Evolutionary conservation across 139 green algal species (phyloP).

Genomic region (Parachlorella kessleri): DNA sequence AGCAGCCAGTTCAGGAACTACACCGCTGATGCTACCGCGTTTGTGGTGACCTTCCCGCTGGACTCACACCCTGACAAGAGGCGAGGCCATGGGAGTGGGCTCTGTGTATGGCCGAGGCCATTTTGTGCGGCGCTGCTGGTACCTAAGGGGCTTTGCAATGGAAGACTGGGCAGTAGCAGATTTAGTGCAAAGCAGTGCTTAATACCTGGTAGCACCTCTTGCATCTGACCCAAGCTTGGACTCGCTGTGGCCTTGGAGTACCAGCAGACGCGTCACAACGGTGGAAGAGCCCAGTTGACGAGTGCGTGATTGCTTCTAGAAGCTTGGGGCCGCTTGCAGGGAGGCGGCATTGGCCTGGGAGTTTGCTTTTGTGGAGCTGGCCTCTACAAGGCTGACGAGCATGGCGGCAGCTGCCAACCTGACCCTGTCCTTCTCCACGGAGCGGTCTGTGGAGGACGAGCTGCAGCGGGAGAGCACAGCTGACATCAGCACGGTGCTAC

Average conservation of each 20-base stretch:
- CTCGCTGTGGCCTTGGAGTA: too few species aligned
- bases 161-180: too few species aligned
- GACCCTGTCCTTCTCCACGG: conserved; percentile 71
- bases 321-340: conserved; percentile 24
- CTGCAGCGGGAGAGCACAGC: conserved; percentile 73
- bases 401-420: conserved; percentile 54
- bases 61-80: conserved; percentile 46
- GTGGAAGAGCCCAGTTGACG: too few species aligned
- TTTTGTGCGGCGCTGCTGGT: too few species aligned
- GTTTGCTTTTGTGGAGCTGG: conserved; percentile 71
- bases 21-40: conserved; percentile 70
- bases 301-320: too few species aligned
- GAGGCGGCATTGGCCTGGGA: conserved; percentile 81
- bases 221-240: too few species aligned
- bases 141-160: too few species aligned
- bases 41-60: conserved; percentile 86
- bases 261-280: too few species aligned
- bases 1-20: conserved; percentile 52
- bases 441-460: conserved; percentile 88
- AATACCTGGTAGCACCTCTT: too few species aligned
- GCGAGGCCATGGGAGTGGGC: conserved; percentile 3
- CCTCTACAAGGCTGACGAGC: conserved; percentile 20
- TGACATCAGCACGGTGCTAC: conserved; percentile 69
- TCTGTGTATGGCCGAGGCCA: too few species aligned
- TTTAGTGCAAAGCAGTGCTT: too few species aligned